Base-by-base conservation (phyloP, 768 basidiomycete genomes). In the Kwoniella mangroviensis region DNA sequence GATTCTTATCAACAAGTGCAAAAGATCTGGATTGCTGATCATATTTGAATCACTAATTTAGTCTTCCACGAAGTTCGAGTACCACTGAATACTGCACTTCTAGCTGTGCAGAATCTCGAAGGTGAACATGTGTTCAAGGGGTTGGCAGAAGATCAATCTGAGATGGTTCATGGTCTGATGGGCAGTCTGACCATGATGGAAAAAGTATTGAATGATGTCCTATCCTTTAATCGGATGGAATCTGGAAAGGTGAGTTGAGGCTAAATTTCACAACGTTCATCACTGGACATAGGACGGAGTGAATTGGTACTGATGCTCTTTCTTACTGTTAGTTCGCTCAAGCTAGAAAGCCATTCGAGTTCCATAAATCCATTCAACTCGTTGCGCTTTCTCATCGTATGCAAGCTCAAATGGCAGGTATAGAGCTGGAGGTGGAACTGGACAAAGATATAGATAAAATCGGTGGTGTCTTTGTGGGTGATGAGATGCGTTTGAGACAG, bases 91-190 rank as follows among this genome's bases (percentile, higher is more conserved):
- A 86, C 86, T 15, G 86, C 86, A 22, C 70, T 94, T 15, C 85
- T 96, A 59, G 93, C 94, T 0, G 91, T 95, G 19, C 94, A 97
- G 84, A 96, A 98, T 78, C 90, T 96, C 87, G 90, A 91, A 70
- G 92, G 92, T 0, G 88, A 89, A 0, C 88, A 90, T 9, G 87
- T 88, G 1, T 87, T 96, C 55, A 86, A 87, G 2, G 89, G 74
- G 22, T 53, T 75, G n/a, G 68, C 79, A 17, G 72, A 88, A 73
- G 88, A 90, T 45, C 90, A 94, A 77, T 89, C 91, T 71, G 89
- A 95, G 67, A 94, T 97, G 85, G 94, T 94, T 78, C 89, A 89
- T 76, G 94, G 94, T 89, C 56, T 82, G 56, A 80, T 78, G 67
- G 77, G 77, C 15, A 77, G 76, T 73, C 58, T 80, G 67, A 79